Evolutionary conservation across 1,284 basidiomycete genomes (phyloP).

Genomic region (Pascua guehoae): DNA sequence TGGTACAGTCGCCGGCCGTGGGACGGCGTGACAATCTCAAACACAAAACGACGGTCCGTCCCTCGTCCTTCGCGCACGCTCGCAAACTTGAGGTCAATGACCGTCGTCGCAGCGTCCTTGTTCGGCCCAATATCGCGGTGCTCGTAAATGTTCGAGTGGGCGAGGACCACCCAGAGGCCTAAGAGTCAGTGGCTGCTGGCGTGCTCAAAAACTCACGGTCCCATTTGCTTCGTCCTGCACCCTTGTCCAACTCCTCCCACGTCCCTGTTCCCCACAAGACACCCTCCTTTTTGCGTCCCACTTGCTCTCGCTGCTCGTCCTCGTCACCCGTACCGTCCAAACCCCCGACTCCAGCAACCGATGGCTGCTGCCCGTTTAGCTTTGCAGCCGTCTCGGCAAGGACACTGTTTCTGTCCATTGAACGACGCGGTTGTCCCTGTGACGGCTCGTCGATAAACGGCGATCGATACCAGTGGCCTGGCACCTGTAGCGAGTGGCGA

Average conservation of each 20-base stretch:
- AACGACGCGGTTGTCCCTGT: too few relatives aligned
- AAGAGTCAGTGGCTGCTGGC: neutral
- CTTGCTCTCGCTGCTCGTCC: constrained; percentile 40
- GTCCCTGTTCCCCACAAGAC: constrained; percentile 46
- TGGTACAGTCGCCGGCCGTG: constrained; percentile 53
- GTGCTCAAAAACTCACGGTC: constrained; percentile 45
- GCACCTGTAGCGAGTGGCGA: constrained; percentile 26
- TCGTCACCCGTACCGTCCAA: constrained; percentile 38
- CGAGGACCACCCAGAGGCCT: constrained; percentile 49
- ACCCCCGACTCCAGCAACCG: constrained; percentile 37
- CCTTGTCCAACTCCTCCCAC: constrained; percentile 45
- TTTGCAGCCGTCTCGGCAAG: constrained; percentile 18
- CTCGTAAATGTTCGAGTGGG: constrained; percentile 48
- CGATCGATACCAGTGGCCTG: constrained; percentile 23
- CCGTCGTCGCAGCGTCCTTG: constrained; percentile 37
- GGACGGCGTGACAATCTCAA: constrained; percentile 55
- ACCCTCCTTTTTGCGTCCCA: constrained; percentile 47
- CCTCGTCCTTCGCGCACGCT: constrained; percentile 48
- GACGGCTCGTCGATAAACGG: constrained; percentile 16
- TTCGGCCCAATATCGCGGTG: constrained; percentile 41
- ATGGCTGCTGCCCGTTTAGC: constrained; percentile 12
- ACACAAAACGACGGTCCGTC: constrained; percentile 49
- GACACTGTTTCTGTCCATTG: neutral
- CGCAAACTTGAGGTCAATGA: constrained; percentile 49
- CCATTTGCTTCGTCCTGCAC: constrained; percentile 39